Percentiles rank a stretch among this genome's conserved stretches.
These are phyloP conservation scores for Hypomyces rosellus DNA, from an alignment of 2,329 filamentous ascomycete genomes.

Conservation along the genomic window DNA sequence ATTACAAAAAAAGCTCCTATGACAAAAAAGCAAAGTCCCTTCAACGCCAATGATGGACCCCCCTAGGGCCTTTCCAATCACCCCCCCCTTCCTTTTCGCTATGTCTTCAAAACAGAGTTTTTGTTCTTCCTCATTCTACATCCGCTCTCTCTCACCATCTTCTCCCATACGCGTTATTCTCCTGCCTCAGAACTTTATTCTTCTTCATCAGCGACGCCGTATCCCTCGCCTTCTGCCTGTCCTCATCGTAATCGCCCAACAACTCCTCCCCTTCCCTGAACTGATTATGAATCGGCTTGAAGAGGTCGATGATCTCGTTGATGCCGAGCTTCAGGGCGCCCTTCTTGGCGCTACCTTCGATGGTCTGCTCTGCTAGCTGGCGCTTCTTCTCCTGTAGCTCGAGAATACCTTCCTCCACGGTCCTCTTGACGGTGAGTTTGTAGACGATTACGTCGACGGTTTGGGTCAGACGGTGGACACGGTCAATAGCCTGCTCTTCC, in stretches of 20 bases:
- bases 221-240: conserved; percentile 15
- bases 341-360: conserved; percentile 73
- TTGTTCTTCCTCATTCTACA: too few species aligned
- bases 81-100: too few species aligned
- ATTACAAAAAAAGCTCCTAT: too few species aligned
- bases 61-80: too few species aligned
- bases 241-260: conserved; percentile 2
- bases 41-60: too few species aligned
- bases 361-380: conserved; percentile 81
- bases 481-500: conserved; percentile 97
- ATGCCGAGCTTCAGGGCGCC: conserved; percentile 76
- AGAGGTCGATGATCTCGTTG: conserved; percentile 88
- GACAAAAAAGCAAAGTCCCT: too few species aligned
- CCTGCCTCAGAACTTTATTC: conserved; percentile 24
- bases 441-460: conserved; percentile 92
- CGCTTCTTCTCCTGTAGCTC: conserved; percentile 92
- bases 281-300: conserved; percentile 53
- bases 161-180: conserved; percentile 35
- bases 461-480: conserved; percentile 96
- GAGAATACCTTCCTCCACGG: conserved; percentile 92
- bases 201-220: conserved; percentile 20
- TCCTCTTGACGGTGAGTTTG: conserved; percentile 79
- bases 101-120: too few species aligned
- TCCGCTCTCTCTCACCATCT: conserved; percentile 27
- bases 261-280: neutral